Conservation (phyloP, 176 grass and related monocot genomes). For the Metroxylon sagu region DNA sequence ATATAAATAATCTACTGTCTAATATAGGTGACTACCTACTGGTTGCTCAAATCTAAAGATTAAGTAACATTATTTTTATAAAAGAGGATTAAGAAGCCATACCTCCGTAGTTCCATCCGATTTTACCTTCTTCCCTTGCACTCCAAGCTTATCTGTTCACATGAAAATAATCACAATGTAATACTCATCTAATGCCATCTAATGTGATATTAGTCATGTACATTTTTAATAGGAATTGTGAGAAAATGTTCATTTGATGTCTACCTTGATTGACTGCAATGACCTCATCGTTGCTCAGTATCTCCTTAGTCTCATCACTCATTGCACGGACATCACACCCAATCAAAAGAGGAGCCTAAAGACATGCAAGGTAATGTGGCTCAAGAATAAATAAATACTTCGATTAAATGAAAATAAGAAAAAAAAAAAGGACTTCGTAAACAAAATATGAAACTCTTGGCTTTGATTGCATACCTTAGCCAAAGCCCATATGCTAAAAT, state of each 20-base stretch:
- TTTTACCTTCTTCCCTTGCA: conserved; percentile 87
- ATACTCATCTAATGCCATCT: too few species aligned
- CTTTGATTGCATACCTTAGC: conserved; percentile 40
- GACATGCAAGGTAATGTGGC: not conserved
- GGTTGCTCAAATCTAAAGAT: too few species aligned
- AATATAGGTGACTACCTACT: too few species aligned
- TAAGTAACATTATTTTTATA: too few species aligned
- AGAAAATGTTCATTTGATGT: not conserved
- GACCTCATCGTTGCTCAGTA: conserved; percentile 71
- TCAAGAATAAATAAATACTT: not conserved
- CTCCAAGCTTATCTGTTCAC: conserved; percentile 63
- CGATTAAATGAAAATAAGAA: conserved; percentile 10
- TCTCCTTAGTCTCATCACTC: conserved; percentile 64
- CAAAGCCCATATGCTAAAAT: conserved; percentile 98
- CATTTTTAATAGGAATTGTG: too few species aligned
- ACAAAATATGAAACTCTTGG: not conserved
- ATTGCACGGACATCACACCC: conserved; percentile 73
- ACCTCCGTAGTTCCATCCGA: conserved; percentile 50
- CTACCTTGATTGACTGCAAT: conserved; percentile 90
- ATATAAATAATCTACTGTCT: too few species aligned
- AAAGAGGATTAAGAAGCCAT: not conserved
- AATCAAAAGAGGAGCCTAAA: conserved; percentile 83
- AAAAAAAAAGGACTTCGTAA: not conserved
- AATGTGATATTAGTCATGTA: too few species aligned
- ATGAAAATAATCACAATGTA: too few species aligned